A percentile compares a stretch with the other conserved stretches of the same genome.
Evolutionary conservation across 192 early-diverging fungal genomes (phyloP).

Genomic region (Funneliformis geosporum): DNA sequence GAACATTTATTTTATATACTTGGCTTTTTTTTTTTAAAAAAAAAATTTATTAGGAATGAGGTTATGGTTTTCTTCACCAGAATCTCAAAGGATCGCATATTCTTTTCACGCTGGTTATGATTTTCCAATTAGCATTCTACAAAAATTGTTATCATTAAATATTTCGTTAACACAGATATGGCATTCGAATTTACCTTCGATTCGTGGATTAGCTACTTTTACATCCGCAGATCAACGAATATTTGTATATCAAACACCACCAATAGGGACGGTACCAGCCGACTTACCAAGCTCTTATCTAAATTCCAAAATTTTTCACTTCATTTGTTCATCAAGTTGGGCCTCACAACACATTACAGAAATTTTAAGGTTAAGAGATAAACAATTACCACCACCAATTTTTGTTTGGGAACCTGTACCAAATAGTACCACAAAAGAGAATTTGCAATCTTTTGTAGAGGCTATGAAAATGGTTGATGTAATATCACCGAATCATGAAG

Average conservation of each 20-base stretch:
- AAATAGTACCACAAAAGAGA: slow-evolving; percentile 35
- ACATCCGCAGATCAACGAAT: slow-evolving; percentile 40
- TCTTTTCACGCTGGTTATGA: slow-evolving; percentile 42
- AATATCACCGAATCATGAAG: slow-evolving; percentile 50
- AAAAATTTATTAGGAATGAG: slow-evolving; percentile 39
- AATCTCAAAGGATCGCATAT: slow-evolving; percentile 40
- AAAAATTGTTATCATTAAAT: slow-evolving; percentile 31
- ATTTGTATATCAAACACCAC: slow-evolving; percentile 42
- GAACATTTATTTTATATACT: not conserved
- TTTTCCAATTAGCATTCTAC: slow-evolving; percentile 36
- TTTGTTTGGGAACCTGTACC: slow-evolving; percentile 54
- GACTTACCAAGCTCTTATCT: slow-evolving; percentile 43
- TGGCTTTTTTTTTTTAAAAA: not conserved
- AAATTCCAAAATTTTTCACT: slow-evolving; percentile 37
- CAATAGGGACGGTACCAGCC: slow-evolving; percentile 37
- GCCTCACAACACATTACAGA: slow-evolving; percentile 31
- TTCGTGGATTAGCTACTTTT: slow-evolving; percentile 45
- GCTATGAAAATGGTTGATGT: slow-evolving; percentile 37
- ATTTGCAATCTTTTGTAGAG: slow-evolving; percentile 20
- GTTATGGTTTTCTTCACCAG: slow-evolving; percentile 36
- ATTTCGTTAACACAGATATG: slow-evolving; percentile 31
- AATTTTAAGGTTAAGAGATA: slow-evolving; percentile 27
- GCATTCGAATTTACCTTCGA: slow-evolving; percentile 37
- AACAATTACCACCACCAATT: slow-evolving; percentile 22
- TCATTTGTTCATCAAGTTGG: slow-evolving; percentile 41